These are phyloP conservation scores for Cystobasidium tubakii DNA, from an alignment of 768 basidiomycete genomes.

Conservation along the genomic window DNA sequence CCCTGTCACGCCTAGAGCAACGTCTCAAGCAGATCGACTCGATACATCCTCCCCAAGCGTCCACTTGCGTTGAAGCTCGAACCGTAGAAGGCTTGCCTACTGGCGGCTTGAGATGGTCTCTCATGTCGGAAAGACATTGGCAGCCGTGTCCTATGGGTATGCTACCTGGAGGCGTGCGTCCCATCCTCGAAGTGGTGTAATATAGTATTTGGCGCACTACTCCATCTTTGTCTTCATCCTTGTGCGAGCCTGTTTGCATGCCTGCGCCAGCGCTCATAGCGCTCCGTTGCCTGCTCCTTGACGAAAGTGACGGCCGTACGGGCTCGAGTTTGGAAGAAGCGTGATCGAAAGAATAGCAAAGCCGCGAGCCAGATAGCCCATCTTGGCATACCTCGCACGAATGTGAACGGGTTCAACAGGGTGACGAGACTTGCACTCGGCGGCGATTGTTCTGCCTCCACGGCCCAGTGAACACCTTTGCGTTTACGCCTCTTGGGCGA, in stretches of 20 bases:
- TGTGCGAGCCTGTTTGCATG: neutral
- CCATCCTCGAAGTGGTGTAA: neutral
- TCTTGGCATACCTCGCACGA: constrained; percentile 13
- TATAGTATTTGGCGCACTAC: neutral
- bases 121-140: neutral
- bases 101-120: neutral
- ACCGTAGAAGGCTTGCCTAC: neutral
- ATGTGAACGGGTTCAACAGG: neutral
- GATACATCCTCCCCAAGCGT: neutral
- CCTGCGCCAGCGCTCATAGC: neutral
- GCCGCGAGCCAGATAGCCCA: constrained; percentile 22
- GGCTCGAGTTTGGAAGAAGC: neutral
- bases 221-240: neutral
- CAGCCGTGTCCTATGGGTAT: constrained; percentile 11
- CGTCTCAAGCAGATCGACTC: neutral
- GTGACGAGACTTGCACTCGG: neutral
- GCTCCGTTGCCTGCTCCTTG: neutral
- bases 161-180: neutral
- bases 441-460: neutral
- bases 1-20: constrained; percentile 1
- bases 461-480: constrained; percentile 31
- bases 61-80: neutral
- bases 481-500: neutral
- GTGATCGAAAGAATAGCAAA: constrained; percentile 12
- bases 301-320: neutral